Base-by-base conservation (phyloP, 2,329 filamentous ascomycete genomes). In the Venturiaceae sp. region DNA sequence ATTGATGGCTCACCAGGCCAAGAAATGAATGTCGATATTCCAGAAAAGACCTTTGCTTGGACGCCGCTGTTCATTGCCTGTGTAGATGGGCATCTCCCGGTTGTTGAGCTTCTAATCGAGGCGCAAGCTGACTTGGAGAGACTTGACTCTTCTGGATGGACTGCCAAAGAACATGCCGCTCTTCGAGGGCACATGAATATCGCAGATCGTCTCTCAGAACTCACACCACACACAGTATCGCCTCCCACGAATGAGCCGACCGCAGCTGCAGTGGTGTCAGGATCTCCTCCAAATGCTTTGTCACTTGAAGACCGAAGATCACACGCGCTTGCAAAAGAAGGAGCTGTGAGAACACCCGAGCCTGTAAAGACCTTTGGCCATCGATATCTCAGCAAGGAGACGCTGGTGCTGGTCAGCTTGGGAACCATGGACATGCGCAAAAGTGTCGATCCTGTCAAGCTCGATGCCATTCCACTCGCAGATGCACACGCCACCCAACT, bases 301-400 rank as follows among this genome's bases (percentile, higher is more conserved):
- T 90, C 87, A 0, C 79, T 79, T 3, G 76, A 76, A 46, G 76
- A 78, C 56, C 70, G 75, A 41, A 71, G 72, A 32, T 72, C 69
- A 11, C 71, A 71, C 53, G 65, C 62, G 37, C 60, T 73, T 58
- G 66, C 71, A 8, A 72, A 75, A 58, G 72, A 77, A 54, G 63
- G 61, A 58, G 71, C 47, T 66, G 63, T 78, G 5, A 79, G 84
- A 55, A 74, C 80, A 6, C 77, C 85, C 2, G 90, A 96, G 63
- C 87, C 92, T 5, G 83, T 97, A 63, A 97, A 97, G 73, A 89
- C 90, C 1, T 99, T 97, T 71, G 94, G 94, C 58, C 94, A 99
- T 77, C 85, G 92, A 57, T 99, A 97, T 72, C 80, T 99, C 55
- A 95, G 85, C 19, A 84, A 95, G 55, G 86, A 95, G 66, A 89